Evolutionary conservation across 2,329 filamentous ascomycete species (phyloP), one percentile per base, ranked within the genome.

Genomic region (Chaetothyriales sp.): DNA sequence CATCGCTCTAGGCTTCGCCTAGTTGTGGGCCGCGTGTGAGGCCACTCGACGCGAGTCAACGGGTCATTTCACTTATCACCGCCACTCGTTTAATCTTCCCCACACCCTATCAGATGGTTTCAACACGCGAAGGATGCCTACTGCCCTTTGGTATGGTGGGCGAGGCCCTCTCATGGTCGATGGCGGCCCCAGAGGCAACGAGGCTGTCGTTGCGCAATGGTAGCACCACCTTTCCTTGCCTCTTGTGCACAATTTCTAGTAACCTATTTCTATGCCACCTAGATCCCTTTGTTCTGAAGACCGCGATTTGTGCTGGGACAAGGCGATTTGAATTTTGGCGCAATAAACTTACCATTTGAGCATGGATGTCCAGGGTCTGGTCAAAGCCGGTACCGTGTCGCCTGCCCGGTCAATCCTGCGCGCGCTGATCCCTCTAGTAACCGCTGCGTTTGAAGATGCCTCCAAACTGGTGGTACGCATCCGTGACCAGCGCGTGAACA

Each of bases 401-500:
- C 29, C 3, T 33, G 29, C 29, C 29, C 29, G 7, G 10, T 33
- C 29, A 4, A 9, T 8, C 10, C 29, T 33, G 10, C 29, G 7
- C 29, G 10, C 29, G 8, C 29, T 13, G 29, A 33, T 33, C 29
- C 18, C n/a, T 18, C 3, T 29, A 67, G 65, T 66, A 29, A 58
- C 64, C 49, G 61, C 61, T 44, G 62, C 63, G 33, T 67, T 66
- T 46, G 54, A 63, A 28, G 64, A 67, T 54, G 66, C 63, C 33
- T 46, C 56, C 9, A 55, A 61, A 9, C 58, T 67, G 18, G 60
- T 67, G 29, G 54, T 55, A 29, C 57, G 63, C 5, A 65, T 69
- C 49, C 53, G 57, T 43, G 52, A 58, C 6, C 52, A 57, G 43
- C 47, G 52, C 43, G 46, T 46, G 13, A 51, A 45, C 4, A 51